phyloP scores from a whole-genome alignment of 73 alveolate species.

The Uronychia binucleata region DNA sequence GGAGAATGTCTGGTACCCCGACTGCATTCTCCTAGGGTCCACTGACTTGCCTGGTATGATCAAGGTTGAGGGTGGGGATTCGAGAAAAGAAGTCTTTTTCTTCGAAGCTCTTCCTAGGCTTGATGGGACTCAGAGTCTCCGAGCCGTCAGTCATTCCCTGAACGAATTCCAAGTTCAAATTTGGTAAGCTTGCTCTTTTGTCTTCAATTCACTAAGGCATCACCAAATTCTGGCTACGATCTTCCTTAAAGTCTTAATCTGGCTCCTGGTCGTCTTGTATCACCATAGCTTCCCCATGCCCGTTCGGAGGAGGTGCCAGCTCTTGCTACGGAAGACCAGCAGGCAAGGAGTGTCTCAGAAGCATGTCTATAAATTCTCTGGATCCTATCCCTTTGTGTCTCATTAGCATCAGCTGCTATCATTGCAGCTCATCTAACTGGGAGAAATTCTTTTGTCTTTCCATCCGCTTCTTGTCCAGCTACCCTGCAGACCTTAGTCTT shows the following conservation, averaged over 20 bases:
- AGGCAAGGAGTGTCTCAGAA: not conserved
- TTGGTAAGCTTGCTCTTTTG: too few relatives aligned
- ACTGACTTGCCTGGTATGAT: too few relatives aligned
- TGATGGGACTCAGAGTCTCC: too few relatives aligned
- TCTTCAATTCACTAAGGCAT: too few relatives aligned
- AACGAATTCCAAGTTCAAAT: too few relatives aligned
- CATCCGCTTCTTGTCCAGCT: not conserved
- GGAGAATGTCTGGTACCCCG: too few relatives aligned
- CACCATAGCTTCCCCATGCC: not conserved
- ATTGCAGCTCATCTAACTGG: not conserved
- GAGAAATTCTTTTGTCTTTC: not conserved
- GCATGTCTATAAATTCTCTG: not conserved
- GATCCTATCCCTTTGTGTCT: not conserved
- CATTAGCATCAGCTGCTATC: not conserved
- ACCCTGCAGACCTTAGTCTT: not conserved
- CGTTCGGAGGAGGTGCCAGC: not conserved
- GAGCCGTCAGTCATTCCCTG: too few relatives aligned
- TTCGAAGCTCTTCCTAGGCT: too few relatives aligned
- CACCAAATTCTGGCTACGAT: too few relatives aligned
- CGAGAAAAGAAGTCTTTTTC: too few relatives aligned
- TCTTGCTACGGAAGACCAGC: not conserved
- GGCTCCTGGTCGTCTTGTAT: not conserved
- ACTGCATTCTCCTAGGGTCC: too few relatives aligned
- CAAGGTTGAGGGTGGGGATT: too few relatives aligned
- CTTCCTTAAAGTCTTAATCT: not conserved